phyloP scores from a whole-genome alignment of 345 rosid genomes.

The Hevea brasiliensis region DNA sequence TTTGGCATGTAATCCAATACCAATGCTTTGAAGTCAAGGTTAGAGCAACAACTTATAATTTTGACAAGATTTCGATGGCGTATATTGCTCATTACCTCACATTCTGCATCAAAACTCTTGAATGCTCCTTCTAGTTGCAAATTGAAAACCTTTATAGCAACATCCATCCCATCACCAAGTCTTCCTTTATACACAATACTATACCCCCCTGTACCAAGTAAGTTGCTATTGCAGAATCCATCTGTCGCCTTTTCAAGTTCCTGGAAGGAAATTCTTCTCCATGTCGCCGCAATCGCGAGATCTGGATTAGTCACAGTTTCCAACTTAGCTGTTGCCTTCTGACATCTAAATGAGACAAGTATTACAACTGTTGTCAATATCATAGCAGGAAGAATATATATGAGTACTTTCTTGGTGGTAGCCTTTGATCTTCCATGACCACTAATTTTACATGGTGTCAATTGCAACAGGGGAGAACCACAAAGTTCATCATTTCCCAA shows the following conservation, averaged over 20 bases:
- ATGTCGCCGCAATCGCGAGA: background rate
- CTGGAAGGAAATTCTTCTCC: background rate
- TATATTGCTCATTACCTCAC: no score
- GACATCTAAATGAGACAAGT: background rate
- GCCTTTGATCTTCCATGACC: background rate
- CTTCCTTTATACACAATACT: no score
- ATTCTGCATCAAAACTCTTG: no score
- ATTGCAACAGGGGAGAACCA: background rate
- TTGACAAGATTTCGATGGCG: no score
- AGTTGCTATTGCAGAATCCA: no score
- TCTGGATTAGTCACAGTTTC: background rate
- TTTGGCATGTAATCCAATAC: no score
- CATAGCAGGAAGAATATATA: background rate
- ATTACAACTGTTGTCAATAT: background rate
- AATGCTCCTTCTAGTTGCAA: no score
- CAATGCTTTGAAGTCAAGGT: no score
- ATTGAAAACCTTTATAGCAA: no score
- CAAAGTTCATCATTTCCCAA: slow-evolving; percentile 17
- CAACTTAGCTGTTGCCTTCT: background rate
- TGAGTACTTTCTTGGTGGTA: background rate
- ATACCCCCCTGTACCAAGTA: no score
- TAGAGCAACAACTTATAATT: no score
- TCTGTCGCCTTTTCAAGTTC: slow-evolving; percentile 16
- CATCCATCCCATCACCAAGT: no score
- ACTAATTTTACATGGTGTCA: slow-evolving; percentile 15